These are phyloP conservation scores for Colletotrichum filicis DNA, from an alignment of 2,329 filamentous ascomycete species.

Conservation along the genomic window DNA sequence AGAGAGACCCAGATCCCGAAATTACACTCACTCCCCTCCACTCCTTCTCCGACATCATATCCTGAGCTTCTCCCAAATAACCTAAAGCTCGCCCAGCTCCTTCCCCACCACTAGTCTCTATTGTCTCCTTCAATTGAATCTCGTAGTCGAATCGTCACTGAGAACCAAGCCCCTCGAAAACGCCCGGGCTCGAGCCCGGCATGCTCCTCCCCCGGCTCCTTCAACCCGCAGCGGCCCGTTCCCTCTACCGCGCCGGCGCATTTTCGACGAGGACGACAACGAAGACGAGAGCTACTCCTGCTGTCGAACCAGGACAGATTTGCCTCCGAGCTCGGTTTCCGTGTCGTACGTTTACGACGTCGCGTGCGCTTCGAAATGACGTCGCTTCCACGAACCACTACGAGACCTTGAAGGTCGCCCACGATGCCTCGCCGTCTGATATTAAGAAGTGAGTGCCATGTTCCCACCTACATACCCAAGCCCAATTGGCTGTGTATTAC, in stretches of 20 bases:
- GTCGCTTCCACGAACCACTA: constrained; percentile 75
- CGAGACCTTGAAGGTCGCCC: constrained; percentile 79
- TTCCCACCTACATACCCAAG: neutral
- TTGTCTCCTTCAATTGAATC: neutral
- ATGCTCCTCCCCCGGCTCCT: constrained; percentile 63
- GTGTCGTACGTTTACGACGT: constrained; percentile 42
- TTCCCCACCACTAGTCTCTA: neutral
- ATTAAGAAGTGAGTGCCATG: constrained; percentile 78
- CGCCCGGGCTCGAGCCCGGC: constrained; percentile 61
- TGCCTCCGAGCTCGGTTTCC: neutral
- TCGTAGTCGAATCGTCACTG: neutral
- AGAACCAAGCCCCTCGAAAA: neutral
- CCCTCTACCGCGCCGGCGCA: constrained; percentile 34
- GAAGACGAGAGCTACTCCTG: neutral
- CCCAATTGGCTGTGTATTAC: neutral
- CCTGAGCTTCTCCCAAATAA: neutral
- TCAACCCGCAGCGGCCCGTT: constrained; percentile 42
- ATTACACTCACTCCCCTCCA: neutral
- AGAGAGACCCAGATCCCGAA: neutral
- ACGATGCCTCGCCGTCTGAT: constrained; percentile 75
- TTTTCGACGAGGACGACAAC: neutral
- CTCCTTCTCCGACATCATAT: neutral
- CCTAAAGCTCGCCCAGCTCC: neutral
- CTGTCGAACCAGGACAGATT: neutral
- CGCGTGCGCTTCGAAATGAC: constrained; percentile 41